Conservation (phyloP, 129 eudicot genomes). For the Apium graveolens region DNA sequence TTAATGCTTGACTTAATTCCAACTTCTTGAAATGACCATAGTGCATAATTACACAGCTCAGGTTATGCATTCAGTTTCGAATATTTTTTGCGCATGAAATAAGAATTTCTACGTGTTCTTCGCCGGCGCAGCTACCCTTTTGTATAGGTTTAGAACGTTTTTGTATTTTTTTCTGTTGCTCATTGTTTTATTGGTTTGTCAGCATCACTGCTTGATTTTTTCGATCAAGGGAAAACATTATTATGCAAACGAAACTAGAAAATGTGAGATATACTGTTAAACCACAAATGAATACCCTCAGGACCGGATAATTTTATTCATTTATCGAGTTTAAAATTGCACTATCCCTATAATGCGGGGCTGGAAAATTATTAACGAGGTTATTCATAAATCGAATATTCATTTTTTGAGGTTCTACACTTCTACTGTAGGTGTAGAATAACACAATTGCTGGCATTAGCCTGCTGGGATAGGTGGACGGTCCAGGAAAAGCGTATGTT, state of each 20-base stretch:
- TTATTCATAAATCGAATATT: too few relatives aligned
- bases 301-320: too few relatives aligned
- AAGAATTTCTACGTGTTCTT: constrained; percentile 32
- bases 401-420: too few relatives aligned
- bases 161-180: constrained; percentile 52
- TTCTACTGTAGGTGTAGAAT: constrained; percentile 52
- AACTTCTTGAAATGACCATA: constrained; percentile 22
- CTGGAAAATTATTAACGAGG: too few relatives aligned
- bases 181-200: constrained; percentile 81
- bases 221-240: constrained; percentile 72
- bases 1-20: constrained; percentile 7
- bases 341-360: too few relatives aligned
- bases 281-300: too few relatives aligned
- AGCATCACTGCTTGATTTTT: constrained; percentile 71
- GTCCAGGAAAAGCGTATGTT: too few relatives aligned
- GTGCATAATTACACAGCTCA: constrained; percentile 9
- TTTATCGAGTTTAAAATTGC: too few relatives aligned
- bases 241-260: constrained; percentile 52
- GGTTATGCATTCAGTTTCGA: constrained; percentile 7
- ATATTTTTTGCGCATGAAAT: constrained; percentile 19
- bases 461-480: constrained; percentile 14
- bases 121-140: constrained; percentile 38
- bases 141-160: constrained; percentile 41
- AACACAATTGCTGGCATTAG: constrained; percentile 73
- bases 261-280: constrained; percentile 23